Evolutionary conservation across 305 asterid species (phyloP).

Genomic region (Withania somnifera): DNA sequence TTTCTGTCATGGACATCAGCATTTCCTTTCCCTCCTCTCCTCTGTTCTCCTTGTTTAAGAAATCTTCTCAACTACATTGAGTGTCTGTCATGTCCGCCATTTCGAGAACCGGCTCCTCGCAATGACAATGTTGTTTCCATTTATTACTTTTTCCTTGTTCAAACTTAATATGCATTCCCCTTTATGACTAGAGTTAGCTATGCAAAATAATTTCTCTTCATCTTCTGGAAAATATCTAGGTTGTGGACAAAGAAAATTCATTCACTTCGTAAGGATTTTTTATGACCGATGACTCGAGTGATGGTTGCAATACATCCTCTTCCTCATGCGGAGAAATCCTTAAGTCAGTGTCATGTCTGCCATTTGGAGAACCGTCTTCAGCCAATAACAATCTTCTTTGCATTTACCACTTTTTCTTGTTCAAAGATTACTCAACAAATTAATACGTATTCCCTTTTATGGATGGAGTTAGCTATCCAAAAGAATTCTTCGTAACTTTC

Average conservation of each 20-base stretch:
- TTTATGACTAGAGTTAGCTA: background rate
- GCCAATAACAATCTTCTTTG: too few species aligned
- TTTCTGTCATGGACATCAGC: background rate
- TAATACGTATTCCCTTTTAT: too few species aligned
- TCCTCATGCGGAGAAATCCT: too few species aligned
- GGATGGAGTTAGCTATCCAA: too few species aligned
- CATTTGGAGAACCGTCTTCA: too few species aligned
- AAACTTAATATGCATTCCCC: background rate
- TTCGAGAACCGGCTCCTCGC: slow-evolving; percentile 9
- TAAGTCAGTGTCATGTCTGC: too few species aligned
- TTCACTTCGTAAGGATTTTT: background rate
- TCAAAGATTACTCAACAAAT: too few species aligned
- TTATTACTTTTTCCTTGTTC: background rate
- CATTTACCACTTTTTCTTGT: too few species aligned
- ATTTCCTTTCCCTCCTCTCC: background rate
- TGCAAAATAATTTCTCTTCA: background rate
- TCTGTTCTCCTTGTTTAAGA: slow-evolving; percentile 11
- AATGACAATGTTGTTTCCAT: background rate
- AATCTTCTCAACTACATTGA: slow-evolving; percentile 7
- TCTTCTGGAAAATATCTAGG: background rate
- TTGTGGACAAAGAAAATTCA: background rate
- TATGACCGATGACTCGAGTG: background rate
- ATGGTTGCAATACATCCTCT: too few species aligned
- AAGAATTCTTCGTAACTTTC: too few species aligned
- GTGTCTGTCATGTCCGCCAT: slow-evolving; percentile 27